Percentiles rank a stretch among this genome's conserved stretches.
phyloP scores from a whole-genome alignment of 805 yeast genomes.

The Suhomyces sp. region DNA sequence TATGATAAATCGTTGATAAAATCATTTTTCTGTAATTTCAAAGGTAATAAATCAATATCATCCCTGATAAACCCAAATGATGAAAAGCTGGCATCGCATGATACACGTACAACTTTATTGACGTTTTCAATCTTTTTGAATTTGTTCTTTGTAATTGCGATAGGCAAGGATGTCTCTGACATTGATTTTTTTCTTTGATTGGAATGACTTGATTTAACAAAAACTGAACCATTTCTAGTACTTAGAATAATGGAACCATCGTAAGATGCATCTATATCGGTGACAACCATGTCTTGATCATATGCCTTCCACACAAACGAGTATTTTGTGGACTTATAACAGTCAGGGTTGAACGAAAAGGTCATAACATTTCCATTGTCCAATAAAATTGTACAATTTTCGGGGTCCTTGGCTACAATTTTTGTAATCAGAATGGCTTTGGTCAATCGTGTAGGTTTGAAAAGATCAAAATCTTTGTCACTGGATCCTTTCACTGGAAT shows the following conservation, averaged over 20 bases:
- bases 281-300: slow-evolving; percentile 52
- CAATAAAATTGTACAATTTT: slow-evolving; percentile 47
- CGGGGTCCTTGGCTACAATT: slow-evolving; percentile 34
- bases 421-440: slow-evolving; percentile 34
- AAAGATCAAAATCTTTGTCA: slow-evolving; percentile 49
- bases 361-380: slow-evolving; percentile 59
- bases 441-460: slow-evolving; percentile 52
- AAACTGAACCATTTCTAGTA: slow-evolving; percentile 69
- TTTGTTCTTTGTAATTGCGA: slow-evolving; percentile 38
- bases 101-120: slow-evolving; percentile 59
- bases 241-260: slow-evolving; percentile 71
- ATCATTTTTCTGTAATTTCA: slow-evolving; percentile 46
- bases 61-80: slow-evolving; percentile 68
- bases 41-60: slow-evolving; percentile 57
- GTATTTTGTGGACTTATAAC: slow-evolving; percentile 43
- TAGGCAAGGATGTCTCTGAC: slow-evolving; percentile 31
- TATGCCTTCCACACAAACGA: slow-evolving; percentile 61
- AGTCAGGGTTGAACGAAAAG: slow-evolving; percentile 25
- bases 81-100: slow-evolving; percentile 61
- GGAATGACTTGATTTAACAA: slow-evolving; percentile 33
- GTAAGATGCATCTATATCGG: slow-evolving; percentile 63
- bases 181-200: slow-evolving; percentile 29
- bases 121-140: slow-evolving; percentile 52
- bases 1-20: slow-evolving; percentile 52
- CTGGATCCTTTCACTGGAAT: slow-evolving; percentile 34